Conservation (phyloP, 768 basidiomycete species). For the Nidularia sp. region DNA sequence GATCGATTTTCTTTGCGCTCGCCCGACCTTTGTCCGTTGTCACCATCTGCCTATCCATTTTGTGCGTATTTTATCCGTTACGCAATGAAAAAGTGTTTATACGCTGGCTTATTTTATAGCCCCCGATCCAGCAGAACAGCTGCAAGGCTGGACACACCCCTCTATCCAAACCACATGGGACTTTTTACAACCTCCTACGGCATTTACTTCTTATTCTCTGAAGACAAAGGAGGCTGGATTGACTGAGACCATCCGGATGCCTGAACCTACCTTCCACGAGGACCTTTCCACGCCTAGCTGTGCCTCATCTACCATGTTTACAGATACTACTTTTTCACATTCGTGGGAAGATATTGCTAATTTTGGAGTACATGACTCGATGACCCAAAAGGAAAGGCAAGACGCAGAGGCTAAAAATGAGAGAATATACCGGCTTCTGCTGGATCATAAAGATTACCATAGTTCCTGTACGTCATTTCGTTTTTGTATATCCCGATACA, state of each 20-base stretch:
- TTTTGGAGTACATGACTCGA: conserved; percentile 28
- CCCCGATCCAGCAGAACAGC: no score
- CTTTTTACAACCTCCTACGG: no score
- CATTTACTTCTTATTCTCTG: no score
- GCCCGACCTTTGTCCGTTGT: conserved; percentile 36
- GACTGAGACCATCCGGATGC: conserved; percentile 23
- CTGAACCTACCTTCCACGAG: conserved; percentile 16
- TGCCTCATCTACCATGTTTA: conserved; percentile 20
- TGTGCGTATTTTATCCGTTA: not conserved
- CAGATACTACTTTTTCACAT: conserved; percentile 18
- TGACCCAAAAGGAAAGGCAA: conserved; percentile 28
- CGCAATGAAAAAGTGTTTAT: conserved; percentile 10
- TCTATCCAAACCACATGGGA: no score
- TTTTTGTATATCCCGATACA: no score
- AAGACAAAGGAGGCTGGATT: conserved; percentile 21
- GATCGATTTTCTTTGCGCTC: conserved; percentile 6
- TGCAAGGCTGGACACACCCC: no score
- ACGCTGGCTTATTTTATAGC: no score
- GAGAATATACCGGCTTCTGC: conserved; percentile 60
- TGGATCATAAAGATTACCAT: conserved; percentile 65
- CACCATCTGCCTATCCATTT: conserved; percentile 1
- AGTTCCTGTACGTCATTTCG: conserved; percentile 46
- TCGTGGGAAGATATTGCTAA: conserved; percentile 18
- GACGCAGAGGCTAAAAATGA: conserved; percentile 51
- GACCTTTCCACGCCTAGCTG: conserved; percentile 13